Evolutionary conservation across 768 basidiomycete species (phyloP), one percentile per base, ranked within the genome.

Genomic region (Termitomyces sp.): DNA sequence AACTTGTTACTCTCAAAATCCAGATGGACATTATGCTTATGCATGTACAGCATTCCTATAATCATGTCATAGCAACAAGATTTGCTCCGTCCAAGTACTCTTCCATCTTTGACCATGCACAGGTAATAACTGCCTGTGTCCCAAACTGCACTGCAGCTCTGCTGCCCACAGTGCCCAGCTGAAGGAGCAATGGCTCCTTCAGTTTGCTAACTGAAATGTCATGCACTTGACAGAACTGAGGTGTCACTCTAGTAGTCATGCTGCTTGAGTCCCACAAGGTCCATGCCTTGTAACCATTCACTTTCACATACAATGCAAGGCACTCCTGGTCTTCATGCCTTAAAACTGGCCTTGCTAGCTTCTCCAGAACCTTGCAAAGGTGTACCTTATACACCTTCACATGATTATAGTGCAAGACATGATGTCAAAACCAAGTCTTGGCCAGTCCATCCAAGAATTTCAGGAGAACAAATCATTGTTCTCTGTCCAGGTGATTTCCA

Each of bases 31-130:
- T n/a, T n/a, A n/a, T n/a, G n/a, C n/a, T n/a, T n/a, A n/a, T 46
- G 45, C 64, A 75, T 69, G 46, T 72, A 77, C 1, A 70, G 70
- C 2, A 65, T 72, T 0, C 75, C 73, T 0, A 77, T 60, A 0
- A 77, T 68, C 47, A 68, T 56, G 6, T 29, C 29, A 29, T 29
- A 29, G 29, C 29, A 29, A 29, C 6, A 29, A 29, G 6, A 29
- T 29, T 37, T 4, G 15, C 36, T 16, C 15, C 6, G 16, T 76
- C 71, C 5, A 74, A 58, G 39, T 73, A 73, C 3, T 63, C 60
- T 1, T 22, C 2, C 9, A 3, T 8, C 16, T 4, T 47, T 9
- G 18, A 12, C 12, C 16, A 9, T n/a, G 10, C 12, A 4, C 28
- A 10, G 20, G 4, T 3, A 8, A 48, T 9, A 12, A 0, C 4